These are phyloP conservation scores for Sporothrix protearum DNA, from an alignment of 2,329 filamentous ascomycete species.

Conservation along the genomic window DNA sequence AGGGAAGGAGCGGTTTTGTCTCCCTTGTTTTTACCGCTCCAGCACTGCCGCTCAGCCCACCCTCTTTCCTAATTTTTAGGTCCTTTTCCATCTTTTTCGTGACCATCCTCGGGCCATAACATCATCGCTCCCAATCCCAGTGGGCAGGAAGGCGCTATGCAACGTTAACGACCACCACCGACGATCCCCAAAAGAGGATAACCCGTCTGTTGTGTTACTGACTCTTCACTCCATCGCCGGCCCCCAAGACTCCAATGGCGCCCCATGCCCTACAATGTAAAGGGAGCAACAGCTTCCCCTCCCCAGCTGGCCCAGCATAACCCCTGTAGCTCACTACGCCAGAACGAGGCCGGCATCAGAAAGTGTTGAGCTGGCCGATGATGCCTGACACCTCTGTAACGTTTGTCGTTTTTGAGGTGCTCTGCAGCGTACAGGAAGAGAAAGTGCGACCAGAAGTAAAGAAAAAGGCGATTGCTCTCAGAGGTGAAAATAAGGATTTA, in stretches of 20 bases:
- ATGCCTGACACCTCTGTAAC: background rate
- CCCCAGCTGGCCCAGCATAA: background rate
- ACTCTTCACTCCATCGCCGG: background rate
- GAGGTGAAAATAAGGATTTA: background rate
- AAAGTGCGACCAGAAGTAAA: background rate
- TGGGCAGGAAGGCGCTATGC: slow-evolving; percentile 28
- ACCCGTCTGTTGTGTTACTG: background rate
- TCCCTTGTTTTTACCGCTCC: background rate
- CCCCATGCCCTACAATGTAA: background rate
- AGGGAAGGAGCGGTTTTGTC: background rate
- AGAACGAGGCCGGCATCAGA: background rate
- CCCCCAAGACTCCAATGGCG: background rate
- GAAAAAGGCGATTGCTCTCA: background rate
- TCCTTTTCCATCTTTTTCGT: background rate
- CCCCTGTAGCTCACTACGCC: slow-evolving; percentile 1
- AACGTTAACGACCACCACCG: slow-evolving; percentile 29
- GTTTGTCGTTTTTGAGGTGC: background rate
- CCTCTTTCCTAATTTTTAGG: background rate
- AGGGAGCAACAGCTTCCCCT: slow-evolving; percentile 6
- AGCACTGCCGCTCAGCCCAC: slow-evolving; percentile 20
- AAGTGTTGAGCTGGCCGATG: background rate
- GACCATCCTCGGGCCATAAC: slow-evolving; percentile 28
- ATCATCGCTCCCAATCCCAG: slow-evolving; percentile 30
- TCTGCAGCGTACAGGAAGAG: background rate
- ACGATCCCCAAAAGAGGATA: slow-evolving; percentile 11